Evolutionary conservation across 257 asterid genomes (phyloP).

Genomic region (Perilla frutescens): DNA sequence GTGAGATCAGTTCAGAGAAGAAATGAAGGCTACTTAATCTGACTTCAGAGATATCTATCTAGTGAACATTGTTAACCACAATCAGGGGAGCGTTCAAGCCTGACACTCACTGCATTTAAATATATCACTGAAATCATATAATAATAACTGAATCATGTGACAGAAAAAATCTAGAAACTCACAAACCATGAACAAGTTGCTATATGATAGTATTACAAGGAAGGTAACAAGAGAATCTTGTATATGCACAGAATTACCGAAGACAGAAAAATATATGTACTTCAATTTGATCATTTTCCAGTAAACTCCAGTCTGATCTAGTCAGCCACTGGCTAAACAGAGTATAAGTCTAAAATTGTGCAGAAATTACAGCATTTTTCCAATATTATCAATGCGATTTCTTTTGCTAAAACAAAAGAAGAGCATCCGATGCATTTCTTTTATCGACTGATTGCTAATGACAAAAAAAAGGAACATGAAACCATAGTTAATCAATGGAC

Average conservation of each 20-base stretch:
- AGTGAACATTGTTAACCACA: not conserved
- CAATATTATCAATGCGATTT: not conserved
- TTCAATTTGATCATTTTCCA: not conserved
- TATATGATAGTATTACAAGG: not conserved
- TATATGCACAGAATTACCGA: not conserved
- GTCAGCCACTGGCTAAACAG: not conserved
- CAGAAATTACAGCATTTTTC: not conserved
- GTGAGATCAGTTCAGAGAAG: slow-evolving; percentile 18
- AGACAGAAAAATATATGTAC: slow-evolving; percentile 2
- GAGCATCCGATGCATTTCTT: not conserved
- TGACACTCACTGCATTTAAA: not conserved
- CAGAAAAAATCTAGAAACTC: not conserved
- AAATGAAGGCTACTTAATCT: not conserved
- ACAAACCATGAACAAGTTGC: slow-evolving; percentile 14
- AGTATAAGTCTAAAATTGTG: not conserved
- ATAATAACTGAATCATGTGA: not conserved
- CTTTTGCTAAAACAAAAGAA: not conserved
- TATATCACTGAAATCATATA: not conserved
- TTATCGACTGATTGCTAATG: not conserved
- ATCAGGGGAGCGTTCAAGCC: not conserved
- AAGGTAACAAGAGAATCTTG: slow-evolving; percentile 2
- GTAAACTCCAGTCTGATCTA: not conserved
- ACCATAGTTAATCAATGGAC: not conserved
- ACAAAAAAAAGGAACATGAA: not conserved
- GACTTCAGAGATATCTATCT: not conserved